Percentiles rank a stretch among this genome's conserved stretches.
These are phyloP conservation scores for Elaeagnus macrophylla DNA, from an alignment of 306 rosid species.

Conservation along the genomic window DNA sequence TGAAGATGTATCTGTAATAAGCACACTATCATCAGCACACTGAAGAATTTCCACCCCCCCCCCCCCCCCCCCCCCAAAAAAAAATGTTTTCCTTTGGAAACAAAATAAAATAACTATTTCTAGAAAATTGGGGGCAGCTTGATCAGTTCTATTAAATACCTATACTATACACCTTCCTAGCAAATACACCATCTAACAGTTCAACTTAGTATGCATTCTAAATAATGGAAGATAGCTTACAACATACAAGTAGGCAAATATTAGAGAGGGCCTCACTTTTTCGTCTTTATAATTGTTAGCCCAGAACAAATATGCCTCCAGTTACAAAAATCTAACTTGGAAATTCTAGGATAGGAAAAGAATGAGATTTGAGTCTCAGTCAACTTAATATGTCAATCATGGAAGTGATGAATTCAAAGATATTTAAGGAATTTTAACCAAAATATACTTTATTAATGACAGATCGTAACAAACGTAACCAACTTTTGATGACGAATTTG, in stretches of 20 bases:
- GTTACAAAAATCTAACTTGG: background rate
- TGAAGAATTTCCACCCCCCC: background rate
- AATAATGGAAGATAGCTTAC: too few species aligned
- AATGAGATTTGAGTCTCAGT: background rate
- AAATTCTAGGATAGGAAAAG: background rate
- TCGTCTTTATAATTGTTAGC: background rate
- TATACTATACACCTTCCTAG: constrained; percentile 1
- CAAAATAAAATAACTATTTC: constrained; percentile 13
- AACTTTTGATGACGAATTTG: too few species aligned
- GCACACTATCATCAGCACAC: background rate
- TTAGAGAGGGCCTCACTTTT: background rate
- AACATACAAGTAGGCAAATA: too few species aligned
- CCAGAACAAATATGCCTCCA: too few species aligned
- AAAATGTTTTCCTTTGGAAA: background rate
- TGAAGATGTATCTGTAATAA: constrained; percentile 53
- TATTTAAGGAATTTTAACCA: too few species aligned
- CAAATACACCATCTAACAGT: too few species aligned
- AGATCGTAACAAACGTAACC: too few species aligned
- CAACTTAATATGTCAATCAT: background rate
- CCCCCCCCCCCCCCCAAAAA: too few species aligned
- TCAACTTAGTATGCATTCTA: too few species aligned
- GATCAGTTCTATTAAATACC: constrained; percentile 13
- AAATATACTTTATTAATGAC: background rate
- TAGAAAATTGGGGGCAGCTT: constrained; percentile 2
- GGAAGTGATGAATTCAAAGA: too few species aligned